A percentile compares a stretch with the other conserved stretches of the same genome.
These are phyloP conservation scores for Colletotrichum limetticola DNA, from an alignment of 2,329 filamentous ascomycete genomes.

Conservation along the genomic window DNA sequence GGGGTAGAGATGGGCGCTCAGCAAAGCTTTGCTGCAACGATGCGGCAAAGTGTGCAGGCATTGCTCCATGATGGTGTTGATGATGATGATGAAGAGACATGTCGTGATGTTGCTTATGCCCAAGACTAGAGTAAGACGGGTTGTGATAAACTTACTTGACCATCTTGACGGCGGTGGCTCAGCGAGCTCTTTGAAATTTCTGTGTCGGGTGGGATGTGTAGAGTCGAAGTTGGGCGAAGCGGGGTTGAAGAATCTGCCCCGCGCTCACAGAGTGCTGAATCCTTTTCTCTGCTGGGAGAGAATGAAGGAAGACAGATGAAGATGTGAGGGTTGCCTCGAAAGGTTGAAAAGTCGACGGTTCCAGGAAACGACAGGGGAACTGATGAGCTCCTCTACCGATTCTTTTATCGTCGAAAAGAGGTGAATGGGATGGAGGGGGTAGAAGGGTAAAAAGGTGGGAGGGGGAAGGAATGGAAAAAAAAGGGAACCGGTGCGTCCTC, in stretches of 20 bases:
- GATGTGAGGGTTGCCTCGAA: conserved; percentile 30
- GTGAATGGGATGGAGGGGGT: conserved; percentile 31
- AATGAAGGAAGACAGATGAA: conserved; percentile 33
- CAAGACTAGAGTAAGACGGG: no score
- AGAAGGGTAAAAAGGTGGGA: conserved; percentile 2
- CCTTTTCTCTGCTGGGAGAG: conserved; percentile 30
- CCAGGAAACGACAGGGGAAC: conserved; percentile 50
- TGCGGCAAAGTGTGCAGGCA: not conserved
- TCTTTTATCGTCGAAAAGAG: conserved; percentile 47
- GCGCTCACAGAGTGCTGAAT: conserved; percentile 36
- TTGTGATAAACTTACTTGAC: conserved; percentile 85
- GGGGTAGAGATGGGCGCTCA: conserved; percentile 22
- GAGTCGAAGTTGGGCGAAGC: conserved; percentile 49
- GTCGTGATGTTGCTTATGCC: not conserved
- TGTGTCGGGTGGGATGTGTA: conserved; percentile 42
- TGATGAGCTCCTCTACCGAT: conserved; percentile 49
- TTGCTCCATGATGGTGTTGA: not conserved
- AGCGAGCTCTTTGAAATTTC: conserved; percentile 51
- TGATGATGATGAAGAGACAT: conserved; percentile 1
- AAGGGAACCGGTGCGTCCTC: conserved; percentile 35
- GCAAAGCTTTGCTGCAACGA: not conserved
- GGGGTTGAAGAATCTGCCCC: conserved; percentile 52
- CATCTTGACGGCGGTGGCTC: conserved; percentile 90
- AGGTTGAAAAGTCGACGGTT: conserved; percentile 46
- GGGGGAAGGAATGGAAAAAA: conserved; percentile 29